Evolutionary conservation across 805 yeast species (phyloP), one percentile per base, ranked within the genome.

Genomic region (Barnettozyma botsteinii): DNA sequence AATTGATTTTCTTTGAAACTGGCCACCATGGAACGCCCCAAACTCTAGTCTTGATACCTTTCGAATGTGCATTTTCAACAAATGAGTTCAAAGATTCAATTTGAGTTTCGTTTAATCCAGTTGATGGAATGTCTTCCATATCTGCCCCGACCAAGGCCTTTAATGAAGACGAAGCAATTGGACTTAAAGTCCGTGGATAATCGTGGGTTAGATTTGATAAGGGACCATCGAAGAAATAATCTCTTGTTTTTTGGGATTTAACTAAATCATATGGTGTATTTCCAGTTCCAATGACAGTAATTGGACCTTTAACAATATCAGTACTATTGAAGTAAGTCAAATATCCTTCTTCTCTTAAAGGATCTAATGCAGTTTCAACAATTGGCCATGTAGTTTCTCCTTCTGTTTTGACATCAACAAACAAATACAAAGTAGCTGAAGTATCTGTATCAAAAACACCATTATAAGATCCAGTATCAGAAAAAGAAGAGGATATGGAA

Each of bases 21-120:
- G 93, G 91, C 89, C 89, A 84, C 52, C 70, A 69, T 2, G 84
- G 75, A 13, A 77, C 78, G 22, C 81, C 89, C 91, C 93, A 83
- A 29, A 82, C 61, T 45, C 93, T 64, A 0, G 88, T 78, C 49
- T 67, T 65, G 31, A 81, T 55, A 11, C 76, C 75, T 35, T 58
- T 46, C 3, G 57, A 50, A 48, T 82, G 86, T 3, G 85, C 82
- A 9, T 45, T 32, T 3, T 49, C 45, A 12, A 64, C 51, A 14
- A 41, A 38, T 3, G 24, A 36, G 18, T 65, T 64, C 31, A 75
- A 59, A 17, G 44, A 45, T 7, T 41, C 45, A 11, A 52, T 46
- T 45, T 75, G 77, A 1, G 51, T 52, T 0, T 52, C 54, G 22
- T 58, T 60, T 35, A 78, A 61, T 4, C 72, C 64, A 19, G 25